Base-by-base conservation (phyloP, 805 yeast genomes). In the Zygosaccharomyces lentus region DNA sequence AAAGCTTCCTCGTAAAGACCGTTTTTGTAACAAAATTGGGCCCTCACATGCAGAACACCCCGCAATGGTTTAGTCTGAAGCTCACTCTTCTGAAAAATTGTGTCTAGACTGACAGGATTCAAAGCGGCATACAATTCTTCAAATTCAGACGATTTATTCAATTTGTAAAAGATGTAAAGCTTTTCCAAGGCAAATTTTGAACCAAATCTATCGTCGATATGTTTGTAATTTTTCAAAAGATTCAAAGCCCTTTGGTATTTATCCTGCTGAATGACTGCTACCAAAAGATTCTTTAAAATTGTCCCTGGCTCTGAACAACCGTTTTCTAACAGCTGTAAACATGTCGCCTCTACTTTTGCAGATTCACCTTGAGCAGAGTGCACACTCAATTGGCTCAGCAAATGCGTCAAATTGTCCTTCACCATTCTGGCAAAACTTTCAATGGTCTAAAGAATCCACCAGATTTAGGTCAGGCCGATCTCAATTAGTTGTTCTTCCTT, bases 251-350 rank as follows among this genome's bases (percentile, higher is more conserved):
- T 65, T 42, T 68, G 64, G 59, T 84, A 84, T 50, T 75, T 75
- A 59, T 84, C 90, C 57, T 78, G 68, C 56, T 81, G 79, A 62
- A 84, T 82, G 56, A 81, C 65, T 2, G 89, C 75, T 4, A 81
- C 80, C 27, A 83, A 60, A 53, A 80, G 78, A 41, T 70, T 66
- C 49, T 66, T 73, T 32, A 76, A 41, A 9, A 58, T 52, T 9
- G 45, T 44, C 9, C 45, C 53, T 7, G 55, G 58, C 24, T 55
- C 52, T 0, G 53, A 38, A 26, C 62, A 51, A 17, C 60, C 55
- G 21, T 43, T 51, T 6, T 49, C 50, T 30, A 61, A 46, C 23
- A 62, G 45, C 29, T 57, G 45, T 21, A 48, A n/a, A 45, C 67
- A 56, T 1, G 59, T 57, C 16, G 51, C 51, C 36, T 59, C 62